Conservation (phyloP, 352 stramenopile genomes). For the Pythium folliculosum region DNA sequence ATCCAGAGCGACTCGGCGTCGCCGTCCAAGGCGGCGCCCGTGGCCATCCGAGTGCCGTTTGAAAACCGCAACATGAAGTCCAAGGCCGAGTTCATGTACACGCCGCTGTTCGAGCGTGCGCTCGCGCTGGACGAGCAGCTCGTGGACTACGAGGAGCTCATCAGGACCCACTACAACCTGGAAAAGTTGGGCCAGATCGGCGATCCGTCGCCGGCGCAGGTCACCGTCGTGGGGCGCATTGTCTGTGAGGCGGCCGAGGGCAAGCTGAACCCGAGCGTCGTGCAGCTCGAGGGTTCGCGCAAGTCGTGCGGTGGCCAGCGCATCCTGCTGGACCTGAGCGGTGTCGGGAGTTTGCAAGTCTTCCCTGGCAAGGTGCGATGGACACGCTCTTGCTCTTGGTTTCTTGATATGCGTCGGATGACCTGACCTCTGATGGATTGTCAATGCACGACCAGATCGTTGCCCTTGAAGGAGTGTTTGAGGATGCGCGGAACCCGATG, state of each 20-base stretch:
- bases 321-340: constrained; percentile 72
- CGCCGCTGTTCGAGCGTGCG: constrained; percentile 71
- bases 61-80: constrained; percentile 60
- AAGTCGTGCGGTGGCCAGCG: constrained; percentile 83
- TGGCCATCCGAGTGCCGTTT: constrained; percentile 42
- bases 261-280: constrained; percentile 81
- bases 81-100: constrained; percentile 84
- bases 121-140: constrained; percentile 80
- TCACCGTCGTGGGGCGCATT: constrained; percentile 81
- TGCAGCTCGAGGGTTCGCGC: constrained; percentile 80
- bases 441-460: constrained; percentile 52
- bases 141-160: constrained; percentile 71
- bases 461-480: constrained; percentile 73
- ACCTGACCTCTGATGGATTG: no score
- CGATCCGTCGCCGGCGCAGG: constrained; percentile 71
- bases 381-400: no score
- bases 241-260: constrained; percentile 83
- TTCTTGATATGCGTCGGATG: no score
- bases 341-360: constrained; percentile 70
- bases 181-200: constrained; percentile 67
- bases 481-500: constrained; percentile 71
- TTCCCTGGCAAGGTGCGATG: constrained; percentile 76
- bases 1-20: not conserved
- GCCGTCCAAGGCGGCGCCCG: not conserved
- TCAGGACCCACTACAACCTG: constrained; percentile 64